Percentiles rank a stretch among this genome's conserved stretches.
Evolutionary conservation across 345 rosid genomes (phyloP).

Genomic region (Camelina hispida): DNA sequence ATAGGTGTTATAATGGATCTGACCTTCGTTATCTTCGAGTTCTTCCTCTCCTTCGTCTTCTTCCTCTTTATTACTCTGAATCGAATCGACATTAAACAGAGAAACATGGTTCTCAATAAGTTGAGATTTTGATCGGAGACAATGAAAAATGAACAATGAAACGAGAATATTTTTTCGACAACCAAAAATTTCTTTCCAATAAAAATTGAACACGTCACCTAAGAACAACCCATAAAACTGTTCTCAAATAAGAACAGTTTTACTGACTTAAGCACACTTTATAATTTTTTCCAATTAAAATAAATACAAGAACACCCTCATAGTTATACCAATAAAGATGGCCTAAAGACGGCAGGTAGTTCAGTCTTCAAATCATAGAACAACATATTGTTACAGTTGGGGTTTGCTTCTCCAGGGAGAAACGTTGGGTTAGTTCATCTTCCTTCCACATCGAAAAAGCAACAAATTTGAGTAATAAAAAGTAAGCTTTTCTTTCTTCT

Average conservation of each 20-base stretch:
- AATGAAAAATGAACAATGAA: no score
- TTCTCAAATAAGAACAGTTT: no score
- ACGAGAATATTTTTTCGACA: no score
- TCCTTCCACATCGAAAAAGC: slow-evolving; percentile 38
- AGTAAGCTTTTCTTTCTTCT: background rate
- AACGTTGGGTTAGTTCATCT: slow-evolving; percentile 27
- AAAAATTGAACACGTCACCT: no score
- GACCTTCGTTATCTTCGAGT: slow-evolving; percentile 34
- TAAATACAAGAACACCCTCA: no score
- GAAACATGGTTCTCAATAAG: no score
- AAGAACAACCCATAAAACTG: no score
- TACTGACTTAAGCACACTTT: no score
- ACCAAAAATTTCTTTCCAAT: no score
- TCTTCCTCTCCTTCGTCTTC: slow-evolving; percentile 37
- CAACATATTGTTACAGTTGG: slow-evolving; percentile 21
- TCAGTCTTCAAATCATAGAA: slow-evolving; percentile 1
- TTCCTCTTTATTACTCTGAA: slow-evolving; percentile 31
- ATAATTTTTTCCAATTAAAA: no score
- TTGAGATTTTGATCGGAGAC: no score
- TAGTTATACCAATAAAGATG: no score
- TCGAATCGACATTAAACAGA: slow-evolving; percentile 55
- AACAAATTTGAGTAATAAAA: slow-evolving; percentile 8
- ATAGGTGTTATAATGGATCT: slow-evolving; percentile 38
- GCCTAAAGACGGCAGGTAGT: slow-evolving; percentile 18
- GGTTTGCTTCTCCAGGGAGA: slow-evolving; percentile 27